These are phyloP conservation scores for Pulveroboletus ravenelii DNA, from an alignment of 768 basidiomycete genomes.

Conservation along the genomic window DNA sequence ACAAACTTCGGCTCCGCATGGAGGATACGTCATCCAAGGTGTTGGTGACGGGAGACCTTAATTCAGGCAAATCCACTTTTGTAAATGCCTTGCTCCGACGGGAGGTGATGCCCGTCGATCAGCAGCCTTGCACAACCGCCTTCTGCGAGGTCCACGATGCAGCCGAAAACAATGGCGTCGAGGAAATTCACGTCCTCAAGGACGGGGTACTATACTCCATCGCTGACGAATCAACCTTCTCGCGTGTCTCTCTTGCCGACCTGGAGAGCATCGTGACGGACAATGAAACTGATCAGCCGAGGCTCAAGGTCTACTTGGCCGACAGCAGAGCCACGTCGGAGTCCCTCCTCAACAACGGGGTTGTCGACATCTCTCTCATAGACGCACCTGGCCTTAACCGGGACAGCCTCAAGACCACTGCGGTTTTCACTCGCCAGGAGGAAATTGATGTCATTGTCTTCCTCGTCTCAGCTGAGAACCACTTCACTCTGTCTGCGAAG, in stretches of 20 bases:
- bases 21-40: slow-evolving; percentile 93
- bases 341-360: slow-evolving; percentile 89
- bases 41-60: slow-evolving; percentile 95
- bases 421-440: slow-evolving; percentile 90
- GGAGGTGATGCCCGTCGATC: slow-evolving; percentile 93
- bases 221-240: slow-evolving; percentile 72
- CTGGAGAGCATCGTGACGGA: slow-evolving; percentile 74
- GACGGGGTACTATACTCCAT: slow-evolving; percentile 64
- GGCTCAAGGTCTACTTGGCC: slow-evolving; percentile 85
- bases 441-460: slow-evolving; percentile 99
- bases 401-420: slow-evolving; percentile 91
- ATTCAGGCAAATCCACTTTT: slow-evolving; percentile 97
- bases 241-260: slow-evolving; percentile 57
- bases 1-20: slow-evolving; percentile 80
- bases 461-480: slow-evolving; percentile 96
- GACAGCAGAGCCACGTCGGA: slow-evolving; percentile 74
- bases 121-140: slow-evolving; percentile 95
- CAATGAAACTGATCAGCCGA: slow-evolving; percentile 49
- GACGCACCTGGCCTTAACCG: slow-evolving; percentile 97
- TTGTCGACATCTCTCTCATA: slow-evolving; percentile 96
- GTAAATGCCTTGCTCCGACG: slow-evolving; percentile 92
- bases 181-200: slow-evolving; percentile 83
- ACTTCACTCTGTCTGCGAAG: slow-evolving; percentile 93
- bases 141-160: slow-evolving; percentile 97
- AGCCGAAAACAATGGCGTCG: slow-evolving; percentile 68